Evolutionary conservation across 1,284 basidiomycete species (phyloP).

Genomic region (Hymenochaete sp.): DNA sequence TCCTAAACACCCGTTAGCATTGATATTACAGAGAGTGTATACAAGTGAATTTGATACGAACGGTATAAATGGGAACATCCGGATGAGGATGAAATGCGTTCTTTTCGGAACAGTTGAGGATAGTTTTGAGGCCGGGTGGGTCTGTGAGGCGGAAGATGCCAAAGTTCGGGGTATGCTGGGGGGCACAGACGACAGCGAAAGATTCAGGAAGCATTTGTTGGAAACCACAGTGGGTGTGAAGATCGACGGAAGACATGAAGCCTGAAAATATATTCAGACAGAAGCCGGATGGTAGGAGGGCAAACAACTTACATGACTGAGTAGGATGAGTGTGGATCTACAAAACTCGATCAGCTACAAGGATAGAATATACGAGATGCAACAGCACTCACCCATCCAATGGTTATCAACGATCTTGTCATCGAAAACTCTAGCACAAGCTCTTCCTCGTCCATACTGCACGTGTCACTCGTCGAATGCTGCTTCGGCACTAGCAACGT

Average conservation of each 20-base stretch:
- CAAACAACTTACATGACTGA: conserved; percentile 60
- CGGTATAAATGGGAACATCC: conserved; percentile 75
- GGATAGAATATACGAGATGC: conserved; percentile 5
- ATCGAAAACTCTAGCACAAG: conserved; percentile 78
- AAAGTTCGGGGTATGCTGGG: conserved; percentile 67
- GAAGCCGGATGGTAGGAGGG: not conserved
- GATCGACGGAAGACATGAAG: conserved; percentile 83
- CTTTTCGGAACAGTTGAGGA: conserved; percentile 57
- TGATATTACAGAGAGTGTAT: not conserved
- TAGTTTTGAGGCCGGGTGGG: conserved; percentile 68
- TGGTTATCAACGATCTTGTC: conserved; percentile 65
- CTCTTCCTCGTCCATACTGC: conserved; percentile 83
- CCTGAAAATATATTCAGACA: conserved; percentile 31
- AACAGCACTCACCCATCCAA: conserved; percentile 68
- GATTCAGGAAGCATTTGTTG: conserved; percentile 84
- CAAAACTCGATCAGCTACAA: conserved; percentile 8
- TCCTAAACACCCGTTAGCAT: conserved; percentile 37
- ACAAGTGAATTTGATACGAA: conserved; percentile 27
- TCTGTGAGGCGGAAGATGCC: conserved; percentile 84
- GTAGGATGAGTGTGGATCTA: conserved; percentile 91
- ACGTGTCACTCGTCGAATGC: conserved; percentile 77
- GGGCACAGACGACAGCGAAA: conserved; percentile 86
- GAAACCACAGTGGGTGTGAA: conserved; percentile 84
- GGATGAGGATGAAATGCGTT: conserved; percentile 82
- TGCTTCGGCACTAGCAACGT: conserved; percentile 78